Evolutionary conservation across 257 asterid genomes (phyloP), one percentile per base, ranked within the genome.

Genomic region (Plectranthus barbatus): DNA sequence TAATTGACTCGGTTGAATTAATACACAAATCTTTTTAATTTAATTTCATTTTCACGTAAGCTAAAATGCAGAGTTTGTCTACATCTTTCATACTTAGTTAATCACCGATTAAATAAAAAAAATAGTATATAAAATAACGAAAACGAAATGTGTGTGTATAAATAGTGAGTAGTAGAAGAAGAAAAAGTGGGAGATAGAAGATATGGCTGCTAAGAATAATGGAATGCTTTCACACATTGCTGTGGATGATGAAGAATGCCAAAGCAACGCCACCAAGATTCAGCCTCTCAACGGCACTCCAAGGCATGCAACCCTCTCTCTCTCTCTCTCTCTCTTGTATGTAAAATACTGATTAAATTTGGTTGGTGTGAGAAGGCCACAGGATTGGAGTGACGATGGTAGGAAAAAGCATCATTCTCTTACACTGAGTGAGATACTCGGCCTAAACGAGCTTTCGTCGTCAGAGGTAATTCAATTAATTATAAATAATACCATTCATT

Each of bases 211-310:
- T 13, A 40, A 40, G 33, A 47, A n/a, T n/a, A n/a, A 26, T 55
- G 74, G 75, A 31, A 37, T 55, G 40, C 67, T 53, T 41, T 44
- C 66, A 9, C 47, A 48, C 13, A 63, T 54, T 9, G 68, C 56
- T 7, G 58, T 56, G 34, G 63, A 75, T 59, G 87, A 86, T 54
- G 85, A 78, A 71, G 95, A 77, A 60, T 70, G 54, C 77, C 80
- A 71, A 17, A 66, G 24, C 46, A 23, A 12, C 10, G 80, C 76
- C 29, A 66, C 9, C 54, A 79, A 69, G 57, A 62, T 82, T 70
- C 83, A 74, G 63, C 85, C 85, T 12, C 20, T 73, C 40, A 19
- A 63, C 64, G 52, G 80, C 31, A 64, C 87, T 52, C 79, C 91
- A 11, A 55, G 29, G 90, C 45, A 72, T 74, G 71, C 59, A n/a